Conservation (phyloP, 1,284 basidiomycete genomes). For the Ganoderma meredithae region DNA sequence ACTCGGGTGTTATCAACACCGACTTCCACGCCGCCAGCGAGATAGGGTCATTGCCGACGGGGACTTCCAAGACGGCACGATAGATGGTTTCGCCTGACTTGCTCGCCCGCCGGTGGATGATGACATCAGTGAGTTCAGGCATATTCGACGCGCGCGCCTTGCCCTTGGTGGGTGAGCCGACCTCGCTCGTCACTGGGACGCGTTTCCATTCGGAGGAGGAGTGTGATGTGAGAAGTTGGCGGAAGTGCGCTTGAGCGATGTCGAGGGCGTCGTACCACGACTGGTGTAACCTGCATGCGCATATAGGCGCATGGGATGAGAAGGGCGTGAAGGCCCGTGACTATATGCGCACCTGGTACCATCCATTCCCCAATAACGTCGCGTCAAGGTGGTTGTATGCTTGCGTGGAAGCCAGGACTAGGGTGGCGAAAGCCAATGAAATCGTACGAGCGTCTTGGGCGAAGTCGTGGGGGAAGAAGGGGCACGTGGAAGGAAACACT, state of each 20-base stretch:
- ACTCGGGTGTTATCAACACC: slow-evolving; percentile 84
- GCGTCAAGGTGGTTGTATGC: slow-evolving; percentile 19
- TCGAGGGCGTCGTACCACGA: slow-evolving; percentile 77
- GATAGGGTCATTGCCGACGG: slow-evolving; percentile 65
- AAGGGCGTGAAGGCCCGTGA: too few relatives aligned
- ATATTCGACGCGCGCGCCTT: slow-evolving; percentile 57
- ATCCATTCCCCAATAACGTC: slow-evolving; percentile 43
- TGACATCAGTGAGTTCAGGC: slow-evolving; percentile 71
- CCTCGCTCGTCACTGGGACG: slow-evolving; percentile 56
- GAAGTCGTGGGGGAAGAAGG: slow-evolving; percentile 25
- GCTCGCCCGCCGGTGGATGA: slow-evolving; percentile 69
- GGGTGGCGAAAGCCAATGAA: slow-evolving; percentile 8
- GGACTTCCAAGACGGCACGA: slow-evolving; percentile 83
- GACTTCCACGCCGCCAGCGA: slow-evolving; percentile 86
- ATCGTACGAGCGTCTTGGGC: slow-evolving; percentile 22
- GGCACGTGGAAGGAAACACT: slow-evolving; percentile 26
- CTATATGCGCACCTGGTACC: slow-evolving; percentile 45
- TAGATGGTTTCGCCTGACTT: slow-evolving; percentile 82
- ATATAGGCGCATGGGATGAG: background rate
- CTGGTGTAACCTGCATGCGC: slow-evolving; percentile 63
- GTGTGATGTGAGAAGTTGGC: slow-evolving; percentile 70
- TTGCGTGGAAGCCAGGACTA: slow-evolving; percentile 17
- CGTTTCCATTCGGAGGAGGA: slow-evolving; percentile 76
- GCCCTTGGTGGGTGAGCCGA: slow-evolving; percentile 58
- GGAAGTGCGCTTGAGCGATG: slow-evolving; percentile 75